phyloP scores from a whole-genome alignment of 140 eudicot species.

The Cichorium intybus region DNA sequence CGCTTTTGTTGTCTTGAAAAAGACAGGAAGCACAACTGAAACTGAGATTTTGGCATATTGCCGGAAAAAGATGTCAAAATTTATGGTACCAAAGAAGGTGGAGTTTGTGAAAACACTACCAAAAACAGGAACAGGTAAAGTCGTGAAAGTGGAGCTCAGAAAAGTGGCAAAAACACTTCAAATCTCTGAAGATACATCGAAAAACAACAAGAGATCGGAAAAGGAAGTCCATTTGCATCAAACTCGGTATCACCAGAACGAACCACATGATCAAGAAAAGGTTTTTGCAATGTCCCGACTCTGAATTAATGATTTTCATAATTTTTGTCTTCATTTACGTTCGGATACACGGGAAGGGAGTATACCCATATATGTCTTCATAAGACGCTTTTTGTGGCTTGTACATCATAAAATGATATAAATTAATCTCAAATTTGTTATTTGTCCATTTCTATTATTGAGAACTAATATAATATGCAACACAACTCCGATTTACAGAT shows the following conservation, averaged over 20 bases:
- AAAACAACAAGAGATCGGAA: conserved; percentile 14
- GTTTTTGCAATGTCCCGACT: conserved; percentile 45
- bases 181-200: conserved; percentile 21
- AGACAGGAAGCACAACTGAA: conserved; percentile 30
- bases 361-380: neutral
- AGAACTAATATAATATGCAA: no score
- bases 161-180: conserved; percentile 46
- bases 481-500: no score
- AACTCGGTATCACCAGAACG: conserved; percentile 21
- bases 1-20: conserved; percentile 53
- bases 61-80: conserved; percentile 47
- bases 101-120: conserved; percentile 61
- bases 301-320: conserved; percentile 19
- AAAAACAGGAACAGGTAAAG: conserved; percentile 63
- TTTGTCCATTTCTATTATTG: no score
- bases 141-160: conserved; percentile 53
- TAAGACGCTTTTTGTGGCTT: no score
- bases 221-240: conserved; percentile 28
- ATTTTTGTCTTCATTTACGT: neutral
- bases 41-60: conserved; percentile 56
- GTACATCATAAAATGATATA: no score
- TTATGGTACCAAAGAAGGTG: conserved; percentile 80
- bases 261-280: conserved; percentile 29
- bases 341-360: neutral
- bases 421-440: no score